These are phyloP conservation scores for Oleoguttula mirabilis DNA, from an alignment of 495 filamentous ascomycete genomes.

Conservation along the genomic window DNA sequence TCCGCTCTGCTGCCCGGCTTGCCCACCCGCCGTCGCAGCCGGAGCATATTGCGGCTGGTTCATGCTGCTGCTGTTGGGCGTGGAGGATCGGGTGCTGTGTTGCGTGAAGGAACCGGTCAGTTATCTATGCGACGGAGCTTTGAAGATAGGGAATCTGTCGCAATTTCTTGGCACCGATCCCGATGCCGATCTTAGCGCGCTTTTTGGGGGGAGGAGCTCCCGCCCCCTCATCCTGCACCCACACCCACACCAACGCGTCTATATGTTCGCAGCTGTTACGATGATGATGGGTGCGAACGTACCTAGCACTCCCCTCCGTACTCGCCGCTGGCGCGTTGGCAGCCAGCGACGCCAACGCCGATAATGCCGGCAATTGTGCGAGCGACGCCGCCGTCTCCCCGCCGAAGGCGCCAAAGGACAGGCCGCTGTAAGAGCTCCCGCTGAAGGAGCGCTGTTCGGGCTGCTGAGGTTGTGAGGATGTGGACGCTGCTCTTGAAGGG, in stretches of 20 bases:
- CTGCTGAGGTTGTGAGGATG: too few relatives aligned
- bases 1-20: constrained; percentile 13
- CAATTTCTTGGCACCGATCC: background rate
- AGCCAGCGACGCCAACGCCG: constrained; percentile 13
- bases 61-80: constrained; percentile 14
- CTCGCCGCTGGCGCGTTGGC: constrained; percentile 11
- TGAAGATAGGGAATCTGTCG: background rate
- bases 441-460: too few relatives aligned
- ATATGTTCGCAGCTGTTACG: background rate
- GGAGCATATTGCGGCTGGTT: constrained; percentile 18
- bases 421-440: too few relatives aligned
- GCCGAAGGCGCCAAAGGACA: too few relatives aligned
- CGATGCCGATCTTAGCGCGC: background rate
- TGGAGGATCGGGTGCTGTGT: constrained; percentile 14
- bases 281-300: background rate
- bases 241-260: background rate
- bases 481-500: too few relatives aligned
- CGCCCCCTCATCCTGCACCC: background rate
- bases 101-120: background rate
- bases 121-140: background rate
- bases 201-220: background rate
- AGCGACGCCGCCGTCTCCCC: too few relatives aligned
- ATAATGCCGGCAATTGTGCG: constrained; percentile 12
- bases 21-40: constrained; percentile 15
- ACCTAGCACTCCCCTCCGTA: constrained; percentile 3